Evolutionary conservation across 805 yeast species (phyloP), one percentile per base, ranked within the genome.

Genomic region (Metschnikowia chrysomelidarum): DNA sequence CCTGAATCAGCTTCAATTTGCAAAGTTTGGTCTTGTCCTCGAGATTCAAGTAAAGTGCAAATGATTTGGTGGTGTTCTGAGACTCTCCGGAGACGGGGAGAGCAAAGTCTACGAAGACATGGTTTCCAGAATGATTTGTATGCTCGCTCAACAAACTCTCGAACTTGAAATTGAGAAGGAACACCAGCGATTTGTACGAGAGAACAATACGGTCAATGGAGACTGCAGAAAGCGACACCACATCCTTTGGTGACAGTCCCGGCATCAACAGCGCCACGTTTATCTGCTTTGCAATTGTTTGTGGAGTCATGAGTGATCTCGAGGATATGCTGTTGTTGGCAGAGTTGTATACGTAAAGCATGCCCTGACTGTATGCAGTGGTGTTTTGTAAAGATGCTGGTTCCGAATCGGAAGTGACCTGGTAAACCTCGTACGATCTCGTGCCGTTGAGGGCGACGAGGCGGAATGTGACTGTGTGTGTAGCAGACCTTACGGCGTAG

Each of bases 181-280:
- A 61, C 22, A 75, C 50, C 33, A 64, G 59, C 40, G 63, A 57
- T 19, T 62, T 62, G 34, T 57, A 53, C 0, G 75, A 56, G 7
- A 75, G 43, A 8, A 76, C 51, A n/a, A 74, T 44, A 45, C 82
- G 60, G 45, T 71, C 74, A 10, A 68, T 53, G 24, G 75, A 61
- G 4, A 71, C 69, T 3, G 69, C 54, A 22, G 51, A 35, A 19
- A 73, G 56, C 2, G 76, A 62, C 11, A 52, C 43, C 18, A 41
- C 40, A 8, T 31, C 40, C 3, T 28, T 27, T 7, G 36, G 24
- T 15, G 27, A 13, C 5, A 36, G 26, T 6, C 24, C 38, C 10
- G 35, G 40, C 24, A 53, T 29, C 23, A 59, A 33, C 5, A 49
- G 23, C 7, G 36, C 39, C 19, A 62, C 45, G 8, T 52, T 43